Evolutionary conservation across 768 basidiomycete species (phyloP).

Genomic region (Tricholoma saponaceum): DNA sequence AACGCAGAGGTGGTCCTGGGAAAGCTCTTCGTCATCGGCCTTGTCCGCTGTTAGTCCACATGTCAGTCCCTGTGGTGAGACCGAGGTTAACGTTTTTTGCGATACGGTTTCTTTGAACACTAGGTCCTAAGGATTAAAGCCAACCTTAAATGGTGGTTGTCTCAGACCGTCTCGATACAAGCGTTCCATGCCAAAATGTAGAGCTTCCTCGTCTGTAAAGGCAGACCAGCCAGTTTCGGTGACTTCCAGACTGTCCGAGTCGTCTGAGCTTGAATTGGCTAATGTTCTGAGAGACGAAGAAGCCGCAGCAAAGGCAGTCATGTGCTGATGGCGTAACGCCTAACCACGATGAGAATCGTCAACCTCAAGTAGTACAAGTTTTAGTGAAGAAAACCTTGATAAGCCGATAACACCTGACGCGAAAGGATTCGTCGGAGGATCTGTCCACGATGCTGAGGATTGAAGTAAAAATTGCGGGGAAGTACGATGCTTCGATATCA

Average conservation of each 20-base stretch:
- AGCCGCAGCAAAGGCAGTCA: slow-evolving; percentile 18
- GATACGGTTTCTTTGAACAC: background rate
- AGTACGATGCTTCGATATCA: slow-evolving; percentile 45
- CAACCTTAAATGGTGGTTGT: slow-evolving; percentile 45
- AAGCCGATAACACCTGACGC: slow-evolving; percentile 35
- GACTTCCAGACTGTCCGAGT: background rate
- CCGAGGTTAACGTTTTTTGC: background rate
- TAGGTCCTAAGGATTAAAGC: slow-evolving; percentile 2
- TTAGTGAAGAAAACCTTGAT: slow-evolving; percentile 38
- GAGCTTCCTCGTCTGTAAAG: slow-evolving; percentile 30
- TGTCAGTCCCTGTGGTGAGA: slow-evolving; percentile 9
- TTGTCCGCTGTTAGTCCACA: slow-evolving; percentile 7
- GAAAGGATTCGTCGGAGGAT: slow-evolving; percentile 46
- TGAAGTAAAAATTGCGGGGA: slow-evolving; percentile 45
- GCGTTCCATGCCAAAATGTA: slow-evolving; percentile 40
- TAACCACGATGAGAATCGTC: slow-evolving; percentile 9
- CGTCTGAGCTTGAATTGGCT: background rate
- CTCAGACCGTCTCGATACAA: slow-evolving; percentile 39
- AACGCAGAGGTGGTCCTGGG: slow-evolving; percentile 7
- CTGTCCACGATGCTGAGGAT: slow-evolving; percentile 48
- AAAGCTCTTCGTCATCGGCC: slow-evolving; percentile 17
- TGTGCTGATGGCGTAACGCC: slow-evolving; percentile 26
- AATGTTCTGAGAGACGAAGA: slow-evolving; percentile 22
- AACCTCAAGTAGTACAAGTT: background rate
- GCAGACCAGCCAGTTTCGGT: background rate